phyloP scores from a whole-genome alignment of 2,329 filamentous ascomycete species.

The Waltergamsia citrina region DNA sequence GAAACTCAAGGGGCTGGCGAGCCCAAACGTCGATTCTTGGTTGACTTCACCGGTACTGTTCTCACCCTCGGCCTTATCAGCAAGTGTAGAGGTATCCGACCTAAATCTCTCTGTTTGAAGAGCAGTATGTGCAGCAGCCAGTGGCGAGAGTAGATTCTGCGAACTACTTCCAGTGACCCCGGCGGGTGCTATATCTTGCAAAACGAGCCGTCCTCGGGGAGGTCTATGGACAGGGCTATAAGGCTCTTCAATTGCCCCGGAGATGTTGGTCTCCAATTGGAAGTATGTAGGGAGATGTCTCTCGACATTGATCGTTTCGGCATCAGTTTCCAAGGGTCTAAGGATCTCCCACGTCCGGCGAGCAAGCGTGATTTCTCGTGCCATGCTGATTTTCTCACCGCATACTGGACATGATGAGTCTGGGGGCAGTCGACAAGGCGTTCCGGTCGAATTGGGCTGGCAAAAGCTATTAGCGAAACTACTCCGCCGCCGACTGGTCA shows the following conservation, averaged over 20 bases:
- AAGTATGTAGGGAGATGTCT: conserved; percentile 24
- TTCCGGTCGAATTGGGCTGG: no score
- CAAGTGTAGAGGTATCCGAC: no score
- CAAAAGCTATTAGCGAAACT: neutral
- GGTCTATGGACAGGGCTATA: neutral
- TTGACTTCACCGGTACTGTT: conserved; percentile 13
- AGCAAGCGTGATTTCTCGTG: conserved; percentile 23
- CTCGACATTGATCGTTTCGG: conserved; percentile 26
- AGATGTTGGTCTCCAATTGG: conserved; percentile 13
- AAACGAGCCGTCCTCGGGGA: conserved; percentile 9
- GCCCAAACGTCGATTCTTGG: no score
- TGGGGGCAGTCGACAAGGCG: conserved; percentile 11
- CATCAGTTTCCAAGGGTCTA: conserved; percentile 22
- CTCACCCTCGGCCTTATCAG: no score
- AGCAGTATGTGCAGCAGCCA: no score
- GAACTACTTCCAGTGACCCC: no score
- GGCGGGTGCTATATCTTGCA: no score
- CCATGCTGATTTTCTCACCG: conserved; percentile 19
- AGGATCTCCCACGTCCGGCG: conserved; percentile 25
- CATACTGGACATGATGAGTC: conserved; percentile 22
- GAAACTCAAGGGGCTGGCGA: no score
- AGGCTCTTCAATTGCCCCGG: neutral
- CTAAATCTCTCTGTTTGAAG: no score
- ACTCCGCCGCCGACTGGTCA: neutral
- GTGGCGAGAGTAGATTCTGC: no score